These are phyloP conservation scores for Globisporangium camurandrum DNA, from an alignment of 352 stramenopile genomes.

Conservation along the genomic window DNA sequence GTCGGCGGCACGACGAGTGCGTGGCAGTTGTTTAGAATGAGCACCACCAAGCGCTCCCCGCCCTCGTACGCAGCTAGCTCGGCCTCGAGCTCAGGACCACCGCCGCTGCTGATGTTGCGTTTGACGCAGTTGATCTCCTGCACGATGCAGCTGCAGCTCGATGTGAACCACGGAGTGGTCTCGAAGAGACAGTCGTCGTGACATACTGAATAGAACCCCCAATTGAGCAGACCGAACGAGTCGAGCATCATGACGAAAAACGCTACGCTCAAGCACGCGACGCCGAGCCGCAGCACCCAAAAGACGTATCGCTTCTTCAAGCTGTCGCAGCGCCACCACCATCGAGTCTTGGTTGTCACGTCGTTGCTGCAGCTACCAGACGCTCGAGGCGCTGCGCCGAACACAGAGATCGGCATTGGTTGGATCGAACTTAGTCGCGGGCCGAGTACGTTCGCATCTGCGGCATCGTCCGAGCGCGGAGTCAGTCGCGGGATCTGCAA, in stretches of 20 bases:
- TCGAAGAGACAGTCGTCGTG: background rate
- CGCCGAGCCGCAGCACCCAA: background rate
- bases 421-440: background rate
- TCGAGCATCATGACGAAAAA: background rate
- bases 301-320: too few species aligned
- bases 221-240: too few species aligned
- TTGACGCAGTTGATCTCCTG: conserved; percentile 8
- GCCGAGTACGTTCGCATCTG: background rate
- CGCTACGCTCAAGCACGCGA: background rate
- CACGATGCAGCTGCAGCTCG: conserved; percentile 1
- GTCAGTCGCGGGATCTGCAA: background rate
- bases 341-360: background rate
- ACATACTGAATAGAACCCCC: too few species aligned
- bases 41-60: background rate
- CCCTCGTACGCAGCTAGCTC: background rate
- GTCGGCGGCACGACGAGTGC: background rate
- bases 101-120: conserved; percentile 4
- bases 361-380: background rate
- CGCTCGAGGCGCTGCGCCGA: too few species aligned
- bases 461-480: background rate
- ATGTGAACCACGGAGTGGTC: background rate
- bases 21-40: conserved; percentile 2
- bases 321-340: background rate
- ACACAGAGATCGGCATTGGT: background rate
- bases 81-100: background rate